Evolutionary conservation across 23 red algal genomes (phyloP).

Genomic region (Gracilariopsis chorda): DNA sequence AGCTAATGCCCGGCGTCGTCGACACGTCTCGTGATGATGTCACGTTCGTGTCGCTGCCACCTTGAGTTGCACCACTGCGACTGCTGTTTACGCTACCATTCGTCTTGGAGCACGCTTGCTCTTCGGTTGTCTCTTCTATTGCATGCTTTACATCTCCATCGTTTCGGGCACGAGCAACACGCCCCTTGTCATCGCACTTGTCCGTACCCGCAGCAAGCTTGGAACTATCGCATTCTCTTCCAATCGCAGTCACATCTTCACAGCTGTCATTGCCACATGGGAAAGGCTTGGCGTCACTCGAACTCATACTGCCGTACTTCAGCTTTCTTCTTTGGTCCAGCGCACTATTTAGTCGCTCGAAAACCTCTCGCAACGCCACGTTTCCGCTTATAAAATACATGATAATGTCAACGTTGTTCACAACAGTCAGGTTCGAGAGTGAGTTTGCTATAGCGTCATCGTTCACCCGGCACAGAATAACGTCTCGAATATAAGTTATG

Average conservation of each 20-base stretch:
- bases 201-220: background rate
- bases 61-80: background rate
- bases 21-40: background rate
- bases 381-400: slow-evolving; percentile 33
- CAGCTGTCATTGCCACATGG: background rate
- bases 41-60: background rate
- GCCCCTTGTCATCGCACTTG: background rate
- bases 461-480: slow-evolving; percentile 19
- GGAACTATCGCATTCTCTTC: background rate
- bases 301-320: background rate
- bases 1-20: background rate
- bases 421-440: slow-evolving; percentile 20
- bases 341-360: slow-evolving; percentile 5
- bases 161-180: too few relatives aligned
- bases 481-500: slow-evolving; percentile 40
- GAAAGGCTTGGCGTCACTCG: background rate
- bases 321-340: slow-evolving; percentile 13
- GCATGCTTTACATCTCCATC: background rate
- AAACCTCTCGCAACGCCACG: slow-evolving; percentile 7
- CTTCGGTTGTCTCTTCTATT: background rate
- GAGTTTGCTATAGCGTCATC: slow-evolving; percentile 19
- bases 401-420: slow-evolving; percentile 58
- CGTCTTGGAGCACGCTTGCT: background rate
- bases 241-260: background rate
- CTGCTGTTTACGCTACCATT: background rate